Base-by-base conservation (phyloP, 1,284 basidiomycete species). In the Apiotrichum akiyoshidainum region DNA sequence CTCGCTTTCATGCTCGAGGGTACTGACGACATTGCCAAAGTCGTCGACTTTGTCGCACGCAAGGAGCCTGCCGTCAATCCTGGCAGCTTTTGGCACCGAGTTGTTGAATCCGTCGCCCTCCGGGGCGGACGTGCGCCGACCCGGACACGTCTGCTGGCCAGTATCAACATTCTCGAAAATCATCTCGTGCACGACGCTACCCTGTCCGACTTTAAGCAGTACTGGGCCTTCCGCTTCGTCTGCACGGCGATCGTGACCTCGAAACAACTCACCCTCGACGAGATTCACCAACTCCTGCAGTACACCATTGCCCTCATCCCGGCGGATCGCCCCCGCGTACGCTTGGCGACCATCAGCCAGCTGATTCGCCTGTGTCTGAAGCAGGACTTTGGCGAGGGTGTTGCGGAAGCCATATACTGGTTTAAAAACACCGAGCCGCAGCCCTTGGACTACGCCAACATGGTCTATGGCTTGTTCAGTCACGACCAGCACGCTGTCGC, bases 1-100 rank as follows among this genome's bases (percentile, higher is more conserved):
- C 48, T 57, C 7, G n/a, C 37, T 7, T 53, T 60, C 44, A 34
- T 57, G n/a, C 59, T 61, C 34, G 49, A 54, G 17, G 47, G 49
- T 7, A 48, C 47, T 2, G 10, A 46, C 21, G 17, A 40, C 9
- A 17, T 60, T 19, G 33, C 22, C 2, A 17, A 19, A 7, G 48
- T 55, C 21, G 41, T 41, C 19, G 35, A 35, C 21, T n/a, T 26
- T 10, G 12, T 57, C 16, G 35, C 54, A 3, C 19, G 13, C 22
- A 34, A 35, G 34, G 46, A 22, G 40, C 34, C 6, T 2, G 42
- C 19, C 6, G n/a, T 5, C 6, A 21, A 19, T n/a, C 2, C 42
- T 9, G 42, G 42, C 42, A 11, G 16, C 17, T n/a, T 39, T 8
- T 19, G 6, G 37, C 5, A 22, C 6, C 17, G 10, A n/a, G 41